Percentiles rank a stretch among this genome's conserved stretches.
Evolutionary conservation across 202 grass and related monocot species (phyloP).

Genomic region (Cymbopogon flexuosus): DNA sequence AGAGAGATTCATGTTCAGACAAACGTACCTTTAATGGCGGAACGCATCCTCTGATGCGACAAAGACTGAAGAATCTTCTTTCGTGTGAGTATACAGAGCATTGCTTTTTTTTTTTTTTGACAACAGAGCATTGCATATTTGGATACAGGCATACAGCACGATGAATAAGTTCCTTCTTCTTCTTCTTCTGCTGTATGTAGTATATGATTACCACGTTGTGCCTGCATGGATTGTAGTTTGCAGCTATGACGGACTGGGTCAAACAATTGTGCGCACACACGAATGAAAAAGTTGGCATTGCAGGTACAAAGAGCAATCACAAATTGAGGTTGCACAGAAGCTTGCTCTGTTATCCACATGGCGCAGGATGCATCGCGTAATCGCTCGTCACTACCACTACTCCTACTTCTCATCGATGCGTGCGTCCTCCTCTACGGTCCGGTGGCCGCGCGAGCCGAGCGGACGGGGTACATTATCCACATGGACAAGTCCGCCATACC

Average conservation of each 20-base stretch:
- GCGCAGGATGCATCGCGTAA: background rate
- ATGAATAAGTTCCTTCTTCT: background rate
- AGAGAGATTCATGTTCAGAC: background rate
- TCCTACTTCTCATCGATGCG: background rate
- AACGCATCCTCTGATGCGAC: background rate
- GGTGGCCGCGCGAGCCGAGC: background rate
- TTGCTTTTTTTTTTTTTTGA: no score
- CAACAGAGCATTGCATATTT: background rate
- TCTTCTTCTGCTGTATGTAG: background rate
- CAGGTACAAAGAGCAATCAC: background rate
- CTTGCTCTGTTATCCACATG: slow-evolving; percentile 1
- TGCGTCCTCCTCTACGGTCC: slow-evolving; percentile 12
- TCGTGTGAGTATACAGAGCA: background rate
- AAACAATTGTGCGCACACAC: background rate
- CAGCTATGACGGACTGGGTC: background rate
- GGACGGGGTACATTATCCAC: slow-evolving; percentile 56
- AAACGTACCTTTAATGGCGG: background rate
- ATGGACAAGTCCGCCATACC: slow-evolving; percentile 79
- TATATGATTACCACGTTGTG: background rate
- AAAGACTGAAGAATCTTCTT: background rate
- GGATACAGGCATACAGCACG: background rate
- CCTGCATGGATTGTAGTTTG: background rate
- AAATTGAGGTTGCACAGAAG: background rate
- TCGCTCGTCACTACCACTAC: background rate
- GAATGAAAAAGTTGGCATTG: background rate